Percentiles rank a stretch among this genome's conserved stretches.
phyloP scores from a whole-genome alignment of 495 filamentous ascomycete genomes.

The Penicillium psychrofluorescens region DNA sequence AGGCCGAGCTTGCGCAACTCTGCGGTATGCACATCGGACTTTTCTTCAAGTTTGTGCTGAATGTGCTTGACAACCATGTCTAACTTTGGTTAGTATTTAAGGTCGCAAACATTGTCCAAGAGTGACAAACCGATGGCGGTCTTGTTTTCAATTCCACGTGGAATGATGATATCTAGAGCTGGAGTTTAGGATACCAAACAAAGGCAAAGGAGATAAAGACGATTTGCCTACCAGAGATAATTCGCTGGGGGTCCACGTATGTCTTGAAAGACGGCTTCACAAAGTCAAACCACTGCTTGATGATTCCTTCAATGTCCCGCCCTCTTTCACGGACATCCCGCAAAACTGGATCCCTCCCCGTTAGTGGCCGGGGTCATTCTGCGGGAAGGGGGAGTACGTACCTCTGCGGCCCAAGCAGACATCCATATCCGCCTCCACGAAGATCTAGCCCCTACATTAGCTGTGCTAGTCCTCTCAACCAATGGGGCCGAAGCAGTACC shows the following conservation, averaged over 20 bases:
- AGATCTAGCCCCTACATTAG: conserved; percentile 52
- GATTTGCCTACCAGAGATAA: conserved; percentile 54
- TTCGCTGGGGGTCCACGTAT: conserved; percentile 85
- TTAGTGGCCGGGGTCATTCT: background rate
- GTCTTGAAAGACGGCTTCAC: conserved; percentile 93
- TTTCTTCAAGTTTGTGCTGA: conserved; percentile 71
- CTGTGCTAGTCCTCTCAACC: background rate
- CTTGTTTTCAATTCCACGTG: conserved; percentile 84
- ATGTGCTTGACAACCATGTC: conserved; percentile 91
- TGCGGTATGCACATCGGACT: conserved; percentile 73
- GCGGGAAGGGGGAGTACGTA: conserved; percentile 32
- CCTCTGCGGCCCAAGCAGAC: conserved; percentile 87
- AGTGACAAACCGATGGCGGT: conserved; percentile 72
- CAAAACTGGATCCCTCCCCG: conserved; percentile 49
- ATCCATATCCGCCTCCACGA: conserved; percentile 93
- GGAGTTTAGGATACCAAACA: conserved; percentile 7
- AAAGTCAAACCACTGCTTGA: conserved; percentile 95
- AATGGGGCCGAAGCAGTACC: conserved; percentile 32
- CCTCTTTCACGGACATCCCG: conserved; percentile 82
- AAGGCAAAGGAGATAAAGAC: background rate
- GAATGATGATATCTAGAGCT: conserved; percentile 78
- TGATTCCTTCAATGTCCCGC: conserved; percentile 84
- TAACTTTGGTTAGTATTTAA: conserved; percentile 15
- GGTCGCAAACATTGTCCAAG: background rate
- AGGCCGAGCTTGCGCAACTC: conserved; percentile 66